Conservation (phyloP, 768 basidiomycete genomes). For the Suillus cothurnatus region DNA sequence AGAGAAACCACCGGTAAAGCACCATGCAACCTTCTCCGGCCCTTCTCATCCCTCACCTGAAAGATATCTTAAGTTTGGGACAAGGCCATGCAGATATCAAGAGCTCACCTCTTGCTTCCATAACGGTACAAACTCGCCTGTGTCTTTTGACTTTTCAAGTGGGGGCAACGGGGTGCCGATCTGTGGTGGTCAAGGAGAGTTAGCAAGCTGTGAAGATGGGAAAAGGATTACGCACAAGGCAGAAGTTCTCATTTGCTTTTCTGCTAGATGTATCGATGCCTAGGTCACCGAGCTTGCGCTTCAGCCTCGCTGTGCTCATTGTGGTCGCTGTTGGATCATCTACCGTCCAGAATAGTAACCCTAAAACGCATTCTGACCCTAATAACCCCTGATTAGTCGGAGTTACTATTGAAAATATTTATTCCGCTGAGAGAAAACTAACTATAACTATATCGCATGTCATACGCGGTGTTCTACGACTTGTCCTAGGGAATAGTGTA, state of each 20-base stretch:
- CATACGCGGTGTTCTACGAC: too few species aligned
- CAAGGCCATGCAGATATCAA: constrained; percentile 22
- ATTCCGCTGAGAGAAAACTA: too few species aligned
- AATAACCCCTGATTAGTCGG: neutral
- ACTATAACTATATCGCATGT: too few species aligned
- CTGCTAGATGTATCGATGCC: constrained; percentile 72
- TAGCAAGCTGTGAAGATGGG: neutral
- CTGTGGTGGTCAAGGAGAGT: constrained; percentile 39
- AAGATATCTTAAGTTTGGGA: constrained; percentile 16
- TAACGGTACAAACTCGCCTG: constrained; percentile 91
- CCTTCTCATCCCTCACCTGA: constrained; percentile 92
- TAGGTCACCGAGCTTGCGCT: constrained; percentile 82
- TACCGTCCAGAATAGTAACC: constrained; percentile 2
- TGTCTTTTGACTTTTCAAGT: constrained; percentile 91
- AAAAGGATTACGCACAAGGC: constrained; percentile 53
- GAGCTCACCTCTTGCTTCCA: constrained; percentile 93
- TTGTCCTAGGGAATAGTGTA: too few species aligned
- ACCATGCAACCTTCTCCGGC: constrained; percentile 90
- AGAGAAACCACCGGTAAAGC: constrained; percentile 99
- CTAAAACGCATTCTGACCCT: neutral
- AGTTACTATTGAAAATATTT: neutral
- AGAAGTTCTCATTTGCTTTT: constrained; percentile 83
- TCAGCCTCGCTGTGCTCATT: constrained; percentile 61
- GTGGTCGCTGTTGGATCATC: neutral
- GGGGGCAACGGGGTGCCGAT: constrained; percentile 95